Percentiles rank a stretch among this genome's conserved stretches.
phyloP scores from a whole-genome alignment of 2,329 filamentous ascomycete species.

The Colletotrichum chlorophyti region DNA sequence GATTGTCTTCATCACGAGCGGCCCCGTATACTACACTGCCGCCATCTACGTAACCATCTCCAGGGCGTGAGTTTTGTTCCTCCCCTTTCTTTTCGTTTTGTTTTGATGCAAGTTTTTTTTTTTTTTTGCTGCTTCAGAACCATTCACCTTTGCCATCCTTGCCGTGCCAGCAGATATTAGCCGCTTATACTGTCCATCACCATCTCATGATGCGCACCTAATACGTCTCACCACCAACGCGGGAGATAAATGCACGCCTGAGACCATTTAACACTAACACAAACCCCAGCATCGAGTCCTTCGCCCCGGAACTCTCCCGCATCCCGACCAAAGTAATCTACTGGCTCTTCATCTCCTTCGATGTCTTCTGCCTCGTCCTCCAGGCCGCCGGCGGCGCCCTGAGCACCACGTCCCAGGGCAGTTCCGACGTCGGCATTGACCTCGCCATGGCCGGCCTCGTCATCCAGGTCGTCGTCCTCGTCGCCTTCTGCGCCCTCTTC shows the following conservation, averaged over 20 bases:
- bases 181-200: no score
- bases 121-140: rapidly evolving
- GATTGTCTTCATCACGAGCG: conserved; percentile 64
- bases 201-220: no score
- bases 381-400: conserved; percentile 63
- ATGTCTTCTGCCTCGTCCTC: conserved; percentile 60
- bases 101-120: conserved; percentile 4
- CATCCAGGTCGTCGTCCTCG: conserved; percentile 64
- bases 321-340: conserved; percentile 48
- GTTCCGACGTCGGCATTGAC: conserved; percentile 49
- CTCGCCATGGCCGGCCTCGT: conserved; percentile 57
- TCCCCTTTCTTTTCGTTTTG: neutral
- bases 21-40: conserved; percentile 59
- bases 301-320: conserved; percentile 46
- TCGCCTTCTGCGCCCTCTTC: conserved; percentile 56
- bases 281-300: conserved; percentile 42
- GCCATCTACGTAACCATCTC: conserved; percentile 71
- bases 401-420: conserved; percentile 50
- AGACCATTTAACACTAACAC: no score
- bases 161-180: no score
- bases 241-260: no score
- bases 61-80: conserved; percentile 40
- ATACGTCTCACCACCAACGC: no score
- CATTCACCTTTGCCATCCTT: no score
- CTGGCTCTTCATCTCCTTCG: conserved; percentile 58